Conservation (phyloP, 108 stramenopile genomes). For the Chaetoceros tenuissimus region DNA sequence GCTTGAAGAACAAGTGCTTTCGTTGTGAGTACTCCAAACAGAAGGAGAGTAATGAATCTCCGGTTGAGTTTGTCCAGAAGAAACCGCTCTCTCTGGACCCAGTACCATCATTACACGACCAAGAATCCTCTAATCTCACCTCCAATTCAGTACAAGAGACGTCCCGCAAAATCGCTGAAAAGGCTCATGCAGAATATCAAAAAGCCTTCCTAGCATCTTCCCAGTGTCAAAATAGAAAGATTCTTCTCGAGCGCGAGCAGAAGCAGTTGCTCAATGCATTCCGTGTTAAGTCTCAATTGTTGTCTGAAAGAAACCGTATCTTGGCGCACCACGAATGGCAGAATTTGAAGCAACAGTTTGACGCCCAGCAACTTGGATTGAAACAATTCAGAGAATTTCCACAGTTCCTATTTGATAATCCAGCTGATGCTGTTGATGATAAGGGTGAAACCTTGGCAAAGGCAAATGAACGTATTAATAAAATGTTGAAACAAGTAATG, state of each 20-base stretch:
- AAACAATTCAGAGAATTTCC: not conserved
- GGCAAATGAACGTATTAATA: not conserved
- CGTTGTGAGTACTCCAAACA: not conserved
- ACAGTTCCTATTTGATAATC: not conserved
- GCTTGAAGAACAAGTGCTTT: too few species aligned
- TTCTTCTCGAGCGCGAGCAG: not conserved
- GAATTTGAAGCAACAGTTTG: not conserved
- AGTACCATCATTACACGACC: conserved; percentile 62
- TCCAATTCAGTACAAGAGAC: conserved; percentile 15
- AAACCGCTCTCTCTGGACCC: conserved; percentile 48
- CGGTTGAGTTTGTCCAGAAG: conserved; percentile 11
- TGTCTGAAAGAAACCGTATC: not conserved
- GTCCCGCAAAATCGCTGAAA: conserved; percentile 15
- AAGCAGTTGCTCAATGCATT: not conserved
- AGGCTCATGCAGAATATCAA: conserved; percentile 35
- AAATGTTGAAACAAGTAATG: not conserved
- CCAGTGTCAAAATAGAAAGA: not conserved
- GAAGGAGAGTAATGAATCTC: conserved; percentile 6
- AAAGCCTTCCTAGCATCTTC: not conserved
- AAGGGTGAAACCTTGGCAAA: not conserved
- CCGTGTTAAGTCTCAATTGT: not conserved
- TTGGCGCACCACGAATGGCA: not conserved
- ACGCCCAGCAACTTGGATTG: not conserved
- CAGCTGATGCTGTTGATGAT: not conserved
- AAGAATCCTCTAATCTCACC: conserved; percentile 46